Evolutionary conservation across 331 rosid species (phyloP), one percentile per base, ranked within the genome.

Genomic region (Malus hybrid): DNA sequence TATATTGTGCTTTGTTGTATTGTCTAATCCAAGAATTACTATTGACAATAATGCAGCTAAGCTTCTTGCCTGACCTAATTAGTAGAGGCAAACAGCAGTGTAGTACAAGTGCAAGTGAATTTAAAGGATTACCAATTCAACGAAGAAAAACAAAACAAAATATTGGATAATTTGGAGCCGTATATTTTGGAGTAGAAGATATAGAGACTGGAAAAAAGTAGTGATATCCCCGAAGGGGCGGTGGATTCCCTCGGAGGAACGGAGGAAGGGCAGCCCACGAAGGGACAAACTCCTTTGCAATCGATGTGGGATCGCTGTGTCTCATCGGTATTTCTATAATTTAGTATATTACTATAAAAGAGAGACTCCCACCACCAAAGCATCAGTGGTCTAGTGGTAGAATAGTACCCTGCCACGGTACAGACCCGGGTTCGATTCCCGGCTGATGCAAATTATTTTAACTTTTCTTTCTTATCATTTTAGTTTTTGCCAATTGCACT

Each of bases 371-470:
- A 1, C 0, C 0, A 16, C 0, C 7, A 24, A 10, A 59, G 89
- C 91, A 91, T 91, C 96, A 84, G 84, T 83, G 86, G 85, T 78
- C 86, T 82, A 84, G 90, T 80, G 90, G 90, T 84, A 84, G 88
- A 87, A 84, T 84, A 82, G 85, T 87, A 84, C 84, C 79, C 82
- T 84, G 87, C 86, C 85, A 84, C 90, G 85, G 86, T 80, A 82
- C 86, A 85, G 87, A 83, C 85, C 80, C 88, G 75, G 90, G 86
- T 88, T 86, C 87, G 90, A 86, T 82, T 86, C 87, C 92, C 88
- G 90, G 86, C 88, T 84, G 88, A 85, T 88, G 92, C 89, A 83
- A 1, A 18, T 5, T 15, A 5, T 16, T 2, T 10, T 13, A 6
- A 13, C 69, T 10, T 31, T 28, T 44, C 59, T 14, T 1, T 5